Evolutionary conservation across 176 grass and related monocot genomes (phyloP).

Genomic region (Cymbopogon citratus): DNA sequence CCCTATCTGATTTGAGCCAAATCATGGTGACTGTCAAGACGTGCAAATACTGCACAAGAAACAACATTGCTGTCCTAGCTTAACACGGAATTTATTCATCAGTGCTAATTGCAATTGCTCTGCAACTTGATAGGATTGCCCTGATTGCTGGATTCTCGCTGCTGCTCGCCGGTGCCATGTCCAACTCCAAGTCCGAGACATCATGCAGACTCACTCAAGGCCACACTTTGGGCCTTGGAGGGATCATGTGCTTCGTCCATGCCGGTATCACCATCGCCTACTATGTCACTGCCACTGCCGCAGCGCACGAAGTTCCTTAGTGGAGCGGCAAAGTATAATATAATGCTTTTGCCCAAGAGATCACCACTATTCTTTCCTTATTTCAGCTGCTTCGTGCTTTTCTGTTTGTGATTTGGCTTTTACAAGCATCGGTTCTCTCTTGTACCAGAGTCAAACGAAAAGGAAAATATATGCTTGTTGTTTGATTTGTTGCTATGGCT

Average conservation of each 20-base stretch:
- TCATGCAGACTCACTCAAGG: constrained; percentile 62
- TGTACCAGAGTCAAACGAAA: constrained; percentile 5
- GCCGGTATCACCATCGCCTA: constrained; percentile 60
- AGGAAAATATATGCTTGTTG: neutral
- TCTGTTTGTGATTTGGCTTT: constrained; percentile 11
- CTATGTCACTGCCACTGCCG: constrained; percentile 49
- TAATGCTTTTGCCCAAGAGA: neutral
- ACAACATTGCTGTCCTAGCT: neutral
- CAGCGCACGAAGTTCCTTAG: constrained; percentile 22
- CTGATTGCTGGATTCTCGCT: constrained; percentile 66
- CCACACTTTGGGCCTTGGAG: constrained; percentile 65
- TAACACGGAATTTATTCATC: neutral
- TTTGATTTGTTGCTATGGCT: neutral
- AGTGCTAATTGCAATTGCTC: neutral
- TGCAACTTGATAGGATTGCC: constrained; percentile 42
- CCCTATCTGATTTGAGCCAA: neutral
- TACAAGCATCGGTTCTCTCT: constrained; percentile 15
- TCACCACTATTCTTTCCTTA: constrained; percentile 27
- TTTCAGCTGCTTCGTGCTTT: neutral
- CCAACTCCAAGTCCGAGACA: constrained; percentile 54
- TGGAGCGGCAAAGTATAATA: constrained; percentile 2
- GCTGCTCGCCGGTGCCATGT: constrained; percentile 67
- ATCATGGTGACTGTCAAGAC: neutral
- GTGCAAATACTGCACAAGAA: neutral
- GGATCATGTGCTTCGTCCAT: constrained; percentile 83